phyloP scores from a whole-genome alignment of 805 yeast genomes.

The Scheffersomyces stipitis region DNA sequence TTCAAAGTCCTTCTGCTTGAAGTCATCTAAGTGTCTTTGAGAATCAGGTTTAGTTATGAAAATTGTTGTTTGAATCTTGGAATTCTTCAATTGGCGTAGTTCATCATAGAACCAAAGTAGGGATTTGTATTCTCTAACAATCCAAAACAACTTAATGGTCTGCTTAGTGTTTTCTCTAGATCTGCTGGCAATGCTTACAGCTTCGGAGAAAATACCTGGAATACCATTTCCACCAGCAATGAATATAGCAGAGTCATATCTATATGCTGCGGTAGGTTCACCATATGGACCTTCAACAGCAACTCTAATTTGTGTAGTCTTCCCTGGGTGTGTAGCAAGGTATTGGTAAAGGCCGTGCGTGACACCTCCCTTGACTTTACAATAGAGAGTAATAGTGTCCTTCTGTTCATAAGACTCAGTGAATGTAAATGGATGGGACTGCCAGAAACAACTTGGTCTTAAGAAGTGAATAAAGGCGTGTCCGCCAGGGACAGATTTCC shows the following conservation, averaged over 20 bases:
- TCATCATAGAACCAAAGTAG: constrained; percentile 51
- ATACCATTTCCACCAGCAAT: constrained; percentile 67
- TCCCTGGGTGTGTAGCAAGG: constrained; percentile 25
- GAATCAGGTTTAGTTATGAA: constrained; percentile 27
- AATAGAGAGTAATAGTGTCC: constrained; percentile 40
- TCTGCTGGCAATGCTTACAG: constrained; percentile 15
- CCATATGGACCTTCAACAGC: constrained; percentile 66
- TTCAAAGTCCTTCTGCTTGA: constrained; percentile 12
- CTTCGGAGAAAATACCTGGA: constrained; percentile 54
- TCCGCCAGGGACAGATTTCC: constrained; percentile 60
- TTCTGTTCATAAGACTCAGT: constrained; percentile 35
- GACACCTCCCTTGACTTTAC: constrained; percentile 55
- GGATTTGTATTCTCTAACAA: constrained; percentile 51
- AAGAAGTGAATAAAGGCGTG: constrained; percentile 58
- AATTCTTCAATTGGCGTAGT: constrained; percentile 22
- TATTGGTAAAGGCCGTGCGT: constrained; percentile 36
- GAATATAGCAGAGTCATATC: constrained; percentile 47
- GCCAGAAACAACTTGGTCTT: constrained; percentile 50
- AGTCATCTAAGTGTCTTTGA: constrained; percentile 44
- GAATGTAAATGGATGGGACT: constrained; percentile 67
- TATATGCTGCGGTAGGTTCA: constrained; percentile 42
- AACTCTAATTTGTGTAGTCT: constrained; percentile 32
- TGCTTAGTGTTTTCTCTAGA: constrained; percentile 10
- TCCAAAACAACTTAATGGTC: constrained; percentile 52
- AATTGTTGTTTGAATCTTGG: constrained; percentile 29